Base-by-base conservation (phyloP, 2,329 filamentous ascomycete genomes). In the Sporothrix mexicana region DNA sequence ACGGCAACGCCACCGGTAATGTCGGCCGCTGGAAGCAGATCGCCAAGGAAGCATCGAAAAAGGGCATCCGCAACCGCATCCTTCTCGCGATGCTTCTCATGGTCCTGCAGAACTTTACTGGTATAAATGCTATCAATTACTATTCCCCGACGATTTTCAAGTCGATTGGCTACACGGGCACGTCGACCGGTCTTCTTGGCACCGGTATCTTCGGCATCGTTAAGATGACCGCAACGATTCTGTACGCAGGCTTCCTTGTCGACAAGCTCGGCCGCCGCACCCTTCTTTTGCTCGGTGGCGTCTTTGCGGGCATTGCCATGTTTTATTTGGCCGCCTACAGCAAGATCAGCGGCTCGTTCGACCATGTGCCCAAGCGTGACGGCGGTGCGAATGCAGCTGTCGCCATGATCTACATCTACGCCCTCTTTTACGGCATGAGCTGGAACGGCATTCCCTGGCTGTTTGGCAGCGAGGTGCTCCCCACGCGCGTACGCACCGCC, bases 251-350 rank as follows among this genome's bases (percentile, higher is more conserved):
- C 53, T 59, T 73, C 20, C 25, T 76, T 10, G 88, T 92, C 45
- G 91, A 93, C 79, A 86, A 90, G 59, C 92, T 91, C 75, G 91
- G 91, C 53, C 87, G 91, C 70, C 90, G 91, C 7, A 49, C 61
- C 1, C 36, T 71, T 49, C 77, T 90, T 86, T 45, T 93, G 5
- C n/a, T 57, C 4, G 53, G 53, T 12, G 53, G 53, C 53, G n/a
- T 30, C 53, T 23, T 57, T 57, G 53, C 53, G 3, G 53, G 53
- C 53, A 23, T 57, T 12, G 53, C 53, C 53, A 57, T 57, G 53
- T 57, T 57, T 8, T 57, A 57, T 9, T 6, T 57, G 53, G 53
- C 53, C 53, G 53, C n/a, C 53, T 57, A 57, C 89, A 51, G 36
- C 47, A 73, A 69, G 71, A 64, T 73, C 10, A 57, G 43, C 53